Evolutionary conservation across 2,329 filamentous ascomycete species (phyloP).

Genomic region (Teratosphaeria pseudoeucalypti): DNA sequence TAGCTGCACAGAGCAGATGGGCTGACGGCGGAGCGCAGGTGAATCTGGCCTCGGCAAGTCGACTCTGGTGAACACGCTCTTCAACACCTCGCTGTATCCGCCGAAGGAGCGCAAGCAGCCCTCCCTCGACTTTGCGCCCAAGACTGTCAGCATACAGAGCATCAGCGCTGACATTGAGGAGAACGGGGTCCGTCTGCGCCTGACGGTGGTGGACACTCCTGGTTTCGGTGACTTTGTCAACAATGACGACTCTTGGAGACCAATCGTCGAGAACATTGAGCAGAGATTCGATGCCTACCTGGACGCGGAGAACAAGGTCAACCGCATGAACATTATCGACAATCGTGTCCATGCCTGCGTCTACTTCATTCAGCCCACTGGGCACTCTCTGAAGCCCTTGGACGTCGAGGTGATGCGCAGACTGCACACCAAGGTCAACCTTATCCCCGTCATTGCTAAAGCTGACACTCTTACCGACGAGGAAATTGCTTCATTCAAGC

Average conservation of each 20-base stretch:
- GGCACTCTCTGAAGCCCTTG: constrained; percentile 94
- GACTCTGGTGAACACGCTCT: constrained; percentile 95
- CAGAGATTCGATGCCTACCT: constrained; percentile 97
- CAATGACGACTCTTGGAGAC: constrained; percentile 98
- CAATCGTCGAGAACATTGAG: constrained; percentile 99
- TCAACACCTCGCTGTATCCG: constrained; percentile 98
- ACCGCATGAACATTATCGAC: constrained; percentile 99
- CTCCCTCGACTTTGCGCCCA: constrained; percentile 95
- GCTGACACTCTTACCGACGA: constrained; percentile 96
- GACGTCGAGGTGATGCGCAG: constrained; percentile 99
- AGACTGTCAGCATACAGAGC: constrained; percentile 51
- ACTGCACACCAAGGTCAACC: constrained; percentile 99
- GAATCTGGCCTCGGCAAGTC: constrained; percentile 99
- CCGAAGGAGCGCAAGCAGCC: constrained; percentile 97
- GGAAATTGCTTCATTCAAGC: constrained; percentile 89
- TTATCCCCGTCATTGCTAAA: constrained; percentile 98
- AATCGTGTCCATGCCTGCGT: constrained; percentile 98
- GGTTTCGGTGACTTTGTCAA: constrained; percentile 99
- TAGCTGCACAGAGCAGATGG: neutral
- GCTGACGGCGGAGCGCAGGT: constrained; percentile 46
- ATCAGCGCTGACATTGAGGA: constrained; percentile 70
- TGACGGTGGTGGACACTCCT: constrained; percentile 95
- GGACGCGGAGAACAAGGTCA: constrained; percentile 99
- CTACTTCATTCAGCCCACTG: constrained; percentile 98
- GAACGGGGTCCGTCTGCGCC: constrained; percentile 87